A percentile compares a stretch with the other conserved stretches of the same genome.
Conservation (phyloP, 495 filamentous ascomycete species). For the Hypoxylon perforatum region DNA sequence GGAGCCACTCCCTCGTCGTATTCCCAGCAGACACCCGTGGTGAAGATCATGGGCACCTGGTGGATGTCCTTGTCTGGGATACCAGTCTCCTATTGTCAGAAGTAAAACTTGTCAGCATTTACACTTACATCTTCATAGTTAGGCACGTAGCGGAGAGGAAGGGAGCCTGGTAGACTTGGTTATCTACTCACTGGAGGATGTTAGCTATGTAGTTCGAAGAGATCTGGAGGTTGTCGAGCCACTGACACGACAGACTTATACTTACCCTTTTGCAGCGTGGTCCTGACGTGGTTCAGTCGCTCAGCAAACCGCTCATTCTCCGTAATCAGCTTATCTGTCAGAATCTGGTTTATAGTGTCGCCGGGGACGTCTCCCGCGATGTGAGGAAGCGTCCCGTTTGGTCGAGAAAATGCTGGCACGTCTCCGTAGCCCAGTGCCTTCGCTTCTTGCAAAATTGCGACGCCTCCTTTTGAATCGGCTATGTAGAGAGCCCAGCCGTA, state of each 20-base stretch:
- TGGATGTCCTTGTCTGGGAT: not conserved
- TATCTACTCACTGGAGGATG: too few relatives aligned
- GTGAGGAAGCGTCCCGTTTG: not conserved
- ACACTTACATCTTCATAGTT: too few relatives aligned
- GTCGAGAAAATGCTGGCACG: not conserved
- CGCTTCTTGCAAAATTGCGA: not conserved
- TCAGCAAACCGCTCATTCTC: not conserved
- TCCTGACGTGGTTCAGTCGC: not conserved
- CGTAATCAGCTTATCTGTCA: conserved; percentile 1
- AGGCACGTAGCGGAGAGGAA: too few relatives aligned
- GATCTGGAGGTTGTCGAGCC: too few relatives aligned
- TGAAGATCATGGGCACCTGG: conserved; percentile 4
- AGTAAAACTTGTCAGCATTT: too few relatives aligned
- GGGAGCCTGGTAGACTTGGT: too few relatives aligned
- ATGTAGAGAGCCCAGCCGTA: conserved; percentile 10
- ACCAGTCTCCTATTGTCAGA: conserved; percentile 6
- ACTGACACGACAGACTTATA: too few relatives aligned
- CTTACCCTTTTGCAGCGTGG: not conserved
- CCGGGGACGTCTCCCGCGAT: not conserved
- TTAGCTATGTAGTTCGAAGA: too few relatives aligned
- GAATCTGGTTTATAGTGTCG: not conserved
- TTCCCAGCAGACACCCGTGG: conserved; percentile 2
- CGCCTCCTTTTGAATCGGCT: not conserved
- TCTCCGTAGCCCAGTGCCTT: not conserved
- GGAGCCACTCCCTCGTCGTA: not conserved